A percentile compares a stretch with the other conserved stretches of the same genome.
These are phyloP conservation scores for Drosera spatulata DNA, from an alignment of 179 eudicot species.

Conservation along the genomic window DNA sequence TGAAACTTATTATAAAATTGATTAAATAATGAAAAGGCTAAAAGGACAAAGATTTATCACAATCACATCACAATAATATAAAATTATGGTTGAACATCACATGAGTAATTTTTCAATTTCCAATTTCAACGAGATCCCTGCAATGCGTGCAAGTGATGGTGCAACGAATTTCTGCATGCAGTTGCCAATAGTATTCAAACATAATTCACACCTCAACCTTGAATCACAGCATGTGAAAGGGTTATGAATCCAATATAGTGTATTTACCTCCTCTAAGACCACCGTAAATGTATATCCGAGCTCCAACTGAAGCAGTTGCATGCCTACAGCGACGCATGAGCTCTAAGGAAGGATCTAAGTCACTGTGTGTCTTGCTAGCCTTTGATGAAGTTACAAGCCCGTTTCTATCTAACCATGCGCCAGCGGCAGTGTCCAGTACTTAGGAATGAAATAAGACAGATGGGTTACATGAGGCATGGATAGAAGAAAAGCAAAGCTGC, in stretches of 20 bases:
- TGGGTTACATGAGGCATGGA: background rate
- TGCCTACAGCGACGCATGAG: constrained; percentile 95
- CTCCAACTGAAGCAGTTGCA: constrained; percentile 89
- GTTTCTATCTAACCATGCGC: constrained; percentile 93
- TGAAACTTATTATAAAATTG: too few relatives aligned
- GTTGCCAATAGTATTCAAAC: too few relatives aligned
- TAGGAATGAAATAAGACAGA: constrained; percentile 14
- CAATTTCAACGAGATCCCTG: too few relatives aligned
- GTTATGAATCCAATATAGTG: background rate
- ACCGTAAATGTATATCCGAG: constrained; percentile 64
- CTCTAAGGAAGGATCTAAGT: constrained; percentile 66
- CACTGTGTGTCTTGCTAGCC: constrained; percentile 40
- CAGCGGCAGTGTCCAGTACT: constrained; percentile 99
- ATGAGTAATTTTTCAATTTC: too few relatives aligned
- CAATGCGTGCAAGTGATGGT: too few relatives aligned
- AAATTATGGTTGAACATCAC: too few relatives aligned
- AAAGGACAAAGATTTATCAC: too few relatives aligned
- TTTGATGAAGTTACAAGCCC: constrained; percentile 85
- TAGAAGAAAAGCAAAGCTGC: background rate
- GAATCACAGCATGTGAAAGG: background rate
- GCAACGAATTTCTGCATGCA: too few relatives aligned
- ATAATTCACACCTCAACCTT: too few relatives aligned
- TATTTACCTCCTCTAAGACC: constrained; percentile 90
- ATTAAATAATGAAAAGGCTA: too few relatives aligned
- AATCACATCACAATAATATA: too few relatives aligned